Base-by-base conservation (phyloP, 2,329 filamentous ascomycete species). In the Phaeosphaeria sp. region DNA sequence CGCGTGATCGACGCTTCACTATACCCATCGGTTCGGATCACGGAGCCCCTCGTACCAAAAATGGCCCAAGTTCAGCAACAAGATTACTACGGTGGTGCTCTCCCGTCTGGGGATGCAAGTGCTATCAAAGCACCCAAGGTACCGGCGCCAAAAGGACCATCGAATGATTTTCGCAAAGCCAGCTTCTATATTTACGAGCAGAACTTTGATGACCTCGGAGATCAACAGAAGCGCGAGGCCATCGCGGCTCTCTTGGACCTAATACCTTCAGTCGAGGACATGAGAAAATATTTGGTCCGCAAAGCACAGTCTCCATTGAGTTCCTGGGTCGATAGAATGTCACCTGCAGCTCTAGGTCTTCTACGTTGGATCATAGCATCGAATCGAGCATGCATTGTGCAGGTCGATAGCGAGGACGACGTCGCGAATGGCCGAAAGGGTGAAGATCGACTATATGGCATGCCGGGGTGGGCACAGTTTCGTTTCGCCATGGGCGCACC, bases 351-450 rank as follows among this genome's bases (percentile, higher is more conserved):
- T 0, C 77, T 91, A 2, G 85, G 87, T 20, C 76, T 96, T 0
- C 79, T 97, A 20, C 85, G 91, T 51, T 97, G 93, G 93, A 91
- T 97, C 59, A 86, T 97, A 56, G 91, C 93, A 0, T 96, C 93
- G 0, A 97, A 97, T 68, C 84, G 92, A 46, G 94, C 93, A 0
- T 93, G 89, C 66, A 95, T 97, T 59, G 83, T 94, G 46, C 88
- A 94, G 65, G 88, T 95, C 17, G 87, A 89, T 44, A 77, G 72
- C 8, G 58, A 65, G 6, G 63, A 60, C 6, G 63, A 64, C 8
- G 27, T 45, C 7, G 11, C 47, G 8, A 59, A 60, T 18, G 63
- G 60, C n/a, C 69, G 65, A 53, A 80, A 74, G 53, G 75, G 71
- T 30, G 78, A 80, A 36, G 82, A 88, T 60, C 82, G 81, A 11